Base-by-base conservation (phyloP, 2,329 filamentous ascomycete species). In the Basipetospora chlamydospora region DNA sequence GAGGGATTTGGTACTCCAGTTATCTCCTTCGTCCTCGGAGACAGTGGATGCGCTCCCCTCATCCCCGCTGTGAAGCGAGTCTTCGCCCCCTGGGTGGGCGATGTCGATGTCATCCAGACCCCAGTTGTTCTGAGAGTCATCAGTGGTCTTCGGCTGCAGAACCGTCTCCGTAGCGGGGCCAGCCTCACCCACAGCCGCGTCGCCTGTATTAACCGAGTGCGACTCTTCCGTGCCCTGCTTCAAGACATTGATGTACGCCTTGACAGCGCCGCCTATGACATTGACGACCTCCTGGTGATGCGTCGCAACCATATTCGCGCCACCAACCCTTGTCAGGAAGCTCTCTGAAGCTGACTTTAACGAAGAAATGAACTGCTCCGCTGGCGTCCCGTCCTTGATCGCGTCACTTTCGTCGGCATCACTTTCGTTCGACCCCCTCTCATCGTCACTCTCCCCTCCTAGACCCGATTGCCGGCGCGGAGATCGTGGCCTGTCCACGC, bases 41-140 rank as follows among this genome's bases (percentile, higher is more conserved):
- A n/a, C n/a, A n/a, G n/a, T n/a, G n/a, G n/a, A n/a, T n/a, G n/a
- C n/a, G n/a, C 36, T 39, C 22, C 47, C 46, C 11, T 46, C 48
- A 26, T 52, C 47, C 3, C 32, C 41, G 15, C 49, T 50, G 3
- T 50, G 47, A 6, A 46, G 42, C 6, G 44, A 38, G 28, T 54
- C 49, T 20, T 46, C 35, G 5, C 31, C 44, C 23, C 53, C 52
- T 13, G 52, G 17, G 29, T 59, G 58, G 40, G 63, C 60, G 17
- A 71, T 59, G 31, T 68, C 56, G 34, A 71, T 67, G 38, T 71
- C 66, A 3, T 70, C 66, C 0, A 63, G 63, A 4, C 45, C 50
- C 4, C 50, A 34, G 10, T 58, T 58, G 21, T 41, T n/a, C n/a
- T n/a, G n/a, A n/a, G n/a, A n/a, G n/a, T n/a, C n/a, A n/a, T n/a